Evolutionary conservation across 352 stramenopile species (phyloP), one percentile per base, ranked within the genome.

Genomic region (Discostella stelligera): DNA sequence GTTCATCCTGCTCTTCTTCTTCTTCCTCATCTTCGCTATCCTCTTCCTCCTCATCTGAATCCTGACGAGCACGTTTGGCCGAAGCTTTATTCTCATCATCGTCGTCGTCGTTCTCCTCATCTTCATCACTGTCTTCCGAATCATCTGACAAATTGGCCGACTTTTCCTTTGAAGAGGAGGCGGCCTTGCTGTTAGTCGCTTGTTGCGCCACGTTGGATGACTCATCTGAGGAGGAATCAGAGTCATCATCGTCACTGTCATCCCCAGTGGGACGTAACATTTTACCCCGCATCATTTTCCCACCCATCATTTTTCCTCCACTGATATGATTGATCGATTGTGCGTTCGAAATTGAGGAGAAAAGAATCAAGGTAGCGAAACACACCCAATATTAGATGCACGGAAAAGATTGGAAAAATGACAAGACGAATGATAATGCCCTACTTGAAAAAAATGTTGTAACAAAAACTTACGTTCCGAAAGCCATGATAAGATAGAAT

Each of bases 101-200:
- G 10, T 77, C 67, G 11, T 76, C 49, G 0, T 69, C 48, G 6
- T 66, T 41, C 44, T 69, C 87, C 65, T 89, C 44, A 46, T 92
- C 23, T 58, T 89, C 21, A 86, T 85, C 60, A n/a, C 14, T 18
- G 20, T 55, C 39, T 16, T 61, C 49, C 7, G 39, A 46, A n/a
- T 70, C 64, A 18, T 62, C 56, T 16, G 83, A 90, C 16, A 86
- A 86, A 68, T 87, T 92, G 56, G 88, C 90, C 62, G 90, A 90
- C 73, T 85, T 84, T 30, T 77, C 90, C 27, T 71, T 62, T 0
- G 74, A 8, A 13, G 46, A n/a, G 27, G 44, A 54, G 14, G 21
- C 13, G 0, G 39, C 49, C 37, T 44, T 44, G 7, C 13, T 44
- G 11, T 44, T 44, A 44, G 0, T 44, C 7, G 37, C 7, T 44